Evolutionary conservation across 192 early-diverging fungal genomes (phyloP).

Genomic region (Linnemannia zychae): DNA sequence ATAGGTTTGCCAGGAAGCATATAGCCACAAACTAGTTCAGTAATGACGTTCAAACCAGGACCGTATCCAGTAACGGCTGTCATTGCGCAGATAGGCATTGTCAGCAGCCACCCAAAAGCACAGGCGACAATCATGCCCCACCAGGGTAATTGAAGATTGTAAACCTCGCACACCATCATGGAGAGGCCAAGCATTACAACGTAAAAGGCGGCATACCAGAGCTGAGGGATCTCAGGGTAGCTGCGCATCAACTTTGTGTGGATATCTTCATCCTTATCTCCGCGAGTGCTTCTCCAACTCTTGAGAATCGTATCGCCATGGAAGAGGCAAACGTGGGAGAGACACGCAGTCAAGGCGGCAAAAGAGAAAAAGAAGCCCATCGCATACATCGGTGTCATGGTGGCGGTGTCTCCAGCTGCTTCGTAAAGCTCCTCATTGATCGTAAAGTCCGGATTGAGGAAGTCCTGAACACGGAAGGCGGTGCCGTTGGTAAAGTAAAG

Average conservation of each 20-base stretch:
- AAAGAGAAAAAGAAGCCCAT: conserved; percentile 54
- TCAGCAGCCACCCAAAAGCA: conserved; percentile 44
- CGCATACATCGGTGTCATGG: conserved; percentile 63
- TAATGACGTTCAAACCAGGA: conserved; percentile 65
- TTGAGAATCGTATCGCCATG: conserved; percentile 71
- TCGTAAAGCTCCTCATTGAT: conserved; percentile 61
- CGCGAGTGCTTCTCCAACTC: conserved; percentile 4
- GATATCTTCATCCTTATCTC: conserved; percentile 32
- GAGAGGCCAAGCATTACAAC: conserved; percentile 42
- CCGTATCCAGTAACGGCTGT: conserved; percentile 62
- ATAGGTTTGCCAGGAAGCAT: conserved; percentile 67
- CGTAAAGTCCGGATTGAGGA: conserved; percentile 11
- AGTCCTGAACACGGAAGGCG: background rate
- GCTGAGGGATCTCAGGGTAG: conserved; percentile 64
- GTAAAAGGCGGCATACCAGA: conserved; percentile 63
- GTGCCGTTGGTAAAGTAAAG: conserved; percentile 28
- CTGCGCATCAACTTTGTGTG: conserved; percentile 53
- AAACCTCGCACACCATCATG: conserved; percentile 48
- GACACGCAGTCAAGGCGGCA: conserved; percentile 59
- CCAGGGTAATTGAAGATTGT: conserved; percentile 58
- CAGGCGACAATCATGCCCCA: conserved; percentile 61
- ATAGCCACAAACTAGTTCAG: conserved; percentile 71
- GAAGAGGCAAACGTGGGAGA: conserved; percentile 71
- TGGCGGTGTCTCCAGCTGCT: conserved; percentile 53
- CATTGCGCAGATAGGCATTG: conserved; percentile 68